Evolutionary conservation across 2,329 filamentous ascomycete species (phyloP), one percentile per base, ranked within the genome.

Genomic region (Aspergillus pseudonomiae): DNA sequence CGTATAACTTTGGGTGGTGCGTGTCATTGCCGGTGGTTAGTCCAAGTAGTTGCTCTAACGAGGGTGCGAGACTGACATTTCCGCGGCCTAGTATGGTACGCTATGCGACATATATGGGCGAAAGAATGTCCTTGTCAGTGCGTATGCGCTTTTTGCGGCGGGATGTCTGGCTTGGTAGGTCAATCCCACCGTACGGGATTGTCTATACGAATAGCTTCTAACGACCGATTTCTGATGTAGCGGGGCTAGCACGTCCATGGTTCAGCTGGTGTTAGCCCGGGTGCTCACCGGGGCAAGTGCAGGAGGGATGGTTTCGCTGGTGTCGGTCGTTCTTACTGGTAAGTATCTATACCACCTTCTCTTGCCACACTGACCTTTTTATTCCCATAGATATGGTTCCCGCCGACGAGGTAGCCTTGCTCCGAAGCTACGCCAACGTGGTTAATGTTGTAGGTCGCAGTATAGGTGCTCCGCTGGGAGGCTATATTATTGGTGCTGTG

Each of bases 401-500:
- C 1, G 63, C 81, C 0, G 70, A 77, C 21, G 79, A 83, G 6
- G 77, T 82, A 2, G 82, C 80, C 1, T 66, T 75, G 0, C 78
- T 78, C 68, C 70, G 82, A 26, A 78, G 79, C 46, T 84, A 83
- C 64, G 77, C 82, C 57, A 83, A 83, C 54, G 70, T 82, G 5
- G 73, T 79, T 19, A 73, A 77, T 26, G 82, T 81, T 1, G 77
- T 76, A 2, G 82, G 81, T 7, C 71, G 80, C 28, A 80, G 79
- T 43, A 73, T 87, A 2, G 91, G 91, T 3, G 90, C 89, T 1
- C 89, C 89, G 0, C 81, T 91, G 7, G 91, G 90, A 16, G 90
- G 90, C 1, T 82, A 88, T 59, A 86, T 93, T 71, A 89, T 89
- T 28, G 90, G 93, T 71, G 82, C 80, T 39, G 76, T 93, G 1